Evolutionary conservation across 805 yeast genomes (phyloP), one percentile per base, ranked within the genome.

Genomic region (Priceomyces melissophilus): DNA sequence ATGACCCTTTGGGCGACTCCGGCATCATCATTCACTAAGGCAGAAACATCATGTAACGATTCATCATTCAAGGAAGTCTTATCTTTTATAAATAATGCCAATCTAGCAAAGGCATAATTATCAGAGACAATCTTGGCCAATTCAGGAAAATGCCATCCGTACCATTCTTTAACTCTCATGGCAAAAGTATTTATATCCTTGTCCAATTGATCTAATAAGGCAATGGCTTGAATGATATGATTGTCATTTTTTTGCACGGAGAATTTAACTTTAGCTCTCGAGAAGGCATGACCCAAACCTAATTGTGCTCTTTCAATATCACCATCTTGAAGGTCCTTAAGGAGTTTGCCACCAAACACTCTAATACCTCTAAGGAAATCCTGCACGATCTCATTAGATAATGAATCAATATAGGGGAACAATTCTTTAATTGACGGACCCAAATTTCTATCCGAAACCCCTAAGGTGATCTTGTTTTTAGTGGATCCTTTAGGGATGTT

Each of bases 91-190:
- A 77, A 76, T 48, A 88, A 70, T 46, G 88, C 87, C 48, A 91
- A 77, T 64, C 78, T 81, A 53, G 97, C 96, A 67, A 78, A 90
- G 48, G 76, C 71, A 73, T 85, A 86, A 76, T 88, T 89, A 69
- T 90, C 96, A 53, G 87, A 81, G 40, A 87, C 95, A 57, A 90
- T 78, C 71, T 85, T 87, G 56, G 95, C 93, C 71, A 89, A 79
- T 73, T 89, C 97, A 44, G 97, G 97, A 82, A 93, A 89, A 66
- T 89, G 97, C 97, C 97, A 89, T 57, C 96, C 95, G 72, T 89
- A 89, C 97, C 97, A 89, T 72, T 89, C 97, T 74, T 89, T 87
- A 52, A 86, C 93, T 71, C 97, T 82, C 97, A 89, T 89, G 44
- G 96, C 84, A 66, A 87, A 93, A 45, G 96, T 90, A 76, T 93